Evolutionary conservation across 768 basidiomycete genomes (phyloP).

Genomic region (Suillus paluster): DNA sequence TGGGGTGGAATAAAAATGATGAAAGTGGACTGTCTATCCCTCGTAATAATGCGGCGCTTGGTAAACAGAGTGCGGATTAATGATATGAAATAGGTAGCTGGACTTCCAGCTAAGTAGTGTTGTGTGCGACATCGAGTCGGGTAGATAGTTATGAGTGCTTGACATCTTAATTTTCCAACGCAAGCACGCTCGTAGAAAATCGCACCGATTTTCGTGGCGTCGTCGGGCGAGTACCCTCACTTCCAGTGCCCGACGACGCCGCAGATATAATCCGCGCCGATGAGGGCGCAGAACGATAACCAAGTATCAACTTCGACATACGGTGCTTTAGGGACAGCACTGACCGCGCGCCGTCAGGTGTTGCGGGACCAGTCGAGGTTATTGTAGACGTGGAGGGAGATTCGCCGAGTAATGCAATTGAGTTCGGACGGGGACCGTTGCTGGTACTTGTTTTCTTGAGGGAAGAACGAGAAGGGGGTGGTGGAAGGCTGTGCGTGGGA

Average conservation of each 20-base stretch:
- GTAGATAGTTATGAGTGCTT: background rate
- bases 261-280: constrained; percentile 34
- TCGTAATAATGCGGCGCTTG: background rate
- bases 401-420: constrained; percentile 14
- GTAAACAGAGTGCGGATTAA: constrained; percentile 2
- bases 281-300: constrained; percentile 43
- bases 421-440: constrained; percentile 25
- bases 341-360: constrained; percentile 31
- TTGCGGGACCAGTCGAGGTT: constrained; percentile 35
- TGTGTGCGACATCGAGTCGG: background rate
- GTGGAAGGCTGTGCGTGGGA: constrained; percentile 43
- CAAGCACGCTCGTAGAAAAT: constrained; percentile 54
- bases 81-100: constrained; percentile 8
- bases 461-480: constrained; percentile 66
- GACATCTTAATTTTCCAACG: constrained; percentile 21
- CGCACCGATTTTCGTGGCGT: constrained; percentile 65
- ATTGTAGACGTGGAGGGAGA: constrained; percentile 40
- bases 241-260: constrained; percentile 32
- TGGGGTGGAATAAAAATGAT: constrained; percentile 23
- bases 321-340: constrained; percentile 48
- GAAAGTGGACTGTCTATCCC: background rate
- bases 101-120: constrained; percentile 6
- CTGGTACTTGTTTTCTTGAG: constrained; percentile 56
- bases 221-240: constrained; percentile 41
- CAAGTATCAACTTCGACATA: constrained; percentile 56